Evolutionary conservation across 331 rosid genomes (phyloP), one percentile per base, ranked within the genome.

Genomic region (Malus hybrid): DNA sequence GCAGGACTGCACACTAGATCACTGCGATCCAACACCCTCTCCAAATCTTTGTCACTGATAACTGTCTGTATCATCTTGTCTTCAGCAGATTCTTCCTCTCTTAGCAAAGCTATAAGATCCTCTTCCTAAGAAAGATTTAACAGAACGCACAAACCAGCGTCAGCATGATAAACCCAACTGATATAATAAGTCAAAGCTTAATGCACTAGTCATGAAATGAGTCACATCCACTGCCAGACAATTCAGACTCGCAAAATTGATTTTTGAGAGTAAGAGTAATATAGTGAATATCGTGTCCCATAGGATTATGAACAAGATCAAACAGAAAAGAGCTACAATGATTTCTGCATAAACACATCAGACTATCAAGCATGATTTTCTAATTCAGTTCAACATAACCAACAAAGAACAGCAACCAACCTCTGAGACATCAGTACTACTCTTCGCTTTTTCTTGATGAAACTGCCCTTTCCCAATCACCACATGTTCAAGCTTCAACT

Each of bases 401-500:
- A 59, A 59, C 64, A n/a, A 59, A 28, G 73, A 5, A 39, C 46
- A 39, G 67, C 28, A 57, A 73, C 86, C 54, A 79, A 94, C 99
- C 99, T 89, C 91, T 22, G 66, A 6, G 22, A 78, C 69, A 50
- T 81, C 79, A 34, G 36, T 3, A 72, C 36, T 15, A 67, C 90
- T 33, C 76, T 81, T 86, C 10, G 81, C 12, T 70, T 88, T 86
- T 44, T 95, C 99, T 64, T 88, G 91, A 83, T 95, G 91, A 83
- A 95, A 95, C 71, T 90, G 96, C 66, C 99, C 99, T 74, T 92
- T 90, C 69, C 82, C 99, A 65, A 95, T 95, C 79, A 95, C 99
- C 66, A 95, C 90, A 59, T 92, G 97, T 83, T 95, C 99, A 71
- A 95, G 99, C 85, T 87, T 95, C 88, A 95, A 85, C 90, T 95